phyloP scores from a whole-genome alignment of 129 eudicot genomes.

The Heracleum sosnowskyi region DNA sequence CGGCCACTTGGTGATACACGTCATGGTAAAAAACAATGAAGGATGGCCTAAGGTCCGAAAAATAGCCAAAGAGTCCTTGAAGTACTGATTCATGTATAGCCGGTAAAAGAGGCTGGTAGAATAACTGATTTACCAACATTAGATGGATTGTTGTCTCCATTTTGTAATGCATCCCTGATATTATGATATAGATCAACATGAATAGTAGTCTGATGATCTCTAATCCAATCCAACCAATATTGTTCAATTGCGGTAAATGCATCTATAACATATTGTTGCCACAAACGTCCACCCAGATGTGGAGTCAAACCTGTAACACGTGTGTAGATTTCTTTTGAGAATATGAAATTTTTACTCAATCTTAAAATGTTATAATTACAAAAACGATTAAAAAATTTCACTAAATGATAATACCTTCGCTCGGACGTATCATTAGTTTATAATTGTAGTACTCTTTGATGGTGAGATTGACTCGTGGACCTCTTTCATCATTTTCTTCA shows the following conservation, averaged over 20 bases:
- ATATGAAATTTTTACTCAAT: too few relatives aligned
- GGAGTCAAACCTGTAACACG: not conserved
- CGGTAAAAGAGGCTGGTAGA: not conserved
- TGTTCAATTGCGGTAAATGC: not conserved
- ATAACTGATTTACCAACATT: not conserved
- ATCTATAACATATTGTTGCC: not conserved
- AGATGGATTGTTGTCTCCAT: not conserved
- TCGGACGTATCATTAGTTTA: not conserved
- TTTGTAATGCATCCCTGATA: not conserved
- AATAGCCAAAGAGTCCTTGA: not conserved
- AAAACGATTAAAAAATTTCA: too few relatives aligned
- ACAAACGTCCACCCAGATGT: not conserved
- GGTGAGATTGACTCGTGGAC: not conserved
- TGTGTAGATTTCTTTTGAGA: too few relatives aligned
- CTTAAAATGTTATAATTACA: too few relatives aligned
- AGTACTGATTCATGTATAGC: not conserved
- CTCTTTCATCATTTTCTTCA: not conserved
- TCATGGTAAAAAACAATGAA: not conserved
- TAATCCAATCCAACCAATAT: not conserved
- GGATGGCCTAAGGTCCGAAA: not conserved
- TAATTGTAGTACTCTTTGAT: not conserved
- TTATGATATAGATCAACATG: not conserved
- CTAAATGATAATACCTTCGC: not conserved
- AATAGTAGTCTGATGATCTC: not conserved
- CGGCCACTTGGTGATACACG: not conserved